Evolutionary conservation across 2,329 filamentous ascomycete species (phyloP).

Genomic region (Ophiostoma australiae): DNA sequence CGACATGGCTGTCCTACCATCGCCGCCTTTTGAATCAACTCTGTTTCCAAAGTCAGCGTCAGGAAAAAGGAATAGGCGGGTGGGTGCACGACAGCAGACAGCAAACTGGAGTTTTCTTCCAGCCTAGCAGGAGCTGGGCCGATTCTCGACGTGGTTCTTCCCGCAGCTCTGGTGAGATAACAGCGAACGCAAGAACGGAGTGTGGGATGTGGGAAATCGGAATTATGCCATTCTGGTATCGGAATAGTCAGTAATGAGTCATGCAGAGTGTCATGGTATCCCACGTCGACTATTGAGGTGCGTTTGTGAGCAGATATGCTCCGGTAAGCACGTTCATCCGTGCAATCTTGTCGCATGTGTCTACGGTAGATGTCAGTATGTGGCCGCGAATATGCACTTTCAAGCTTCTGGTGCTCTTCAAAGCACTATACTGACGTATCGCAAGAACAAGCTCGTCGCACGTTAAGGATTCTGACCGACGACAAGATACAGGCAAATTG

Average conservation of each 20-base stretch:
- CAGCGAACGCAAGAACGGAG: not conserved
- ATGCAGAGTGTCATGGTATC: not conserved
- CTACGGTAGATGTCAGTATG: not conserved
- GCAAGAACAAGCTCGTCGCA: conserved; percentile 15
- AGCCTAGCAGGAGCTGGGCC: not conserved
- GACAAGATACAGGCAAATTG: not conserved
- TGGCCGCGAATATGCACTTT: not conserved
- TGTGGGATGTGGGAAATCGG: not conserved
- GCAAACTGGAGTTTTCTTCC: not conserved
- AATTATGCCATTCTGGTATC: not conserved
- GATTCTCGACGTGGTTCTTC: not conserved
- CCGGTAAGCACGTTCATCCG: not conserved
- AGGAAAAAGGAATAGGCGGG: not conserved
- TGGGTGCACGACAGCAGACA: not conserved
- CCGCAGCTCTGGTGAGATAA: not conserved
- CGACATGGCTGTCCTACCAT: not conserved
- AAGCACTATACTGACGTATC: not conserved
- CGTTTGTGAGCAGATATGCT: not conserved
- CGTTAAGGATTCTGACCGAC: conserved; percentile 16
- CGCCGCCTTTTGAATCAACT: not conserved
- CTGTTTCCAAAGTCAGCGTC: not conserved
- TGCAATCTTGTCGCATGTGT: not conserved
- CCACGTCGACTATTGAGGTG: not conserved
- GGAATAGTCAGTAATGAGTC: not conserved
- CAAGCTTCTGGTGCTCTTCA: conserved; percentile 7